Base-by-base conservation (phyloP, 768 basidiomycete genomes). In the Hebeloma cylindrosporum region DNA sequence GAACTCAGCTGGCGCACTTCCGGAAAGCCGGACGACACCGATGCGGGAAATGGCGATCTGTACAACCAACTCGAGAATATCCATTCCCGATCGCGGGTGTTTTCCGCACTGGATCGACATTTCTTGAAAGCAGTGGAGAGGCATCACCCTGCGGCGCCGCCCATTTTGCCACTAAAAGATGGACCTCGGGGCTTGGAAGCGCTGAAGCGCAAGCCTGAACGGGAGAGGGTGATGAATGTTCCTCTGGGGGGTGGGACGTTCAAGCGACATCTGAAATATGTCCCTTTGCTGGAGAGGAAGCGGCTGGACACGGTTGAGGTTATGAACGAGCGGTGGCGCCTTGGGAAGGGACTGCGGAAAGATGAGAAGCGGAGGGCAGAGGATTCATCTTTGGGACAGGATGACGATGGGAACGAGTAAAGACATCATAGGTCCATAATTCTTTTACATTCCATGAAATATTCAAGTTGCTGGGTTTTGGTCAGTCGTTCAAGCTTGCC, bases 281-380 rank as follows among this genome's bases (percentile, higher is more conserved):
- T 78, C 10, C 82, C 82, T 5, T 52, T 99, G 23, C 57, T 93
- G 39, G 52, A 71, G 44, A 72, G 93, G 48, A 78, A 80, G 42
- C 72, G 90, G 41, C 65, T 86, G 21, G 87, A 89, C 45, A 73
- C 74, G 5, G 81, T 86, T 0, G 85, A 88, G 25, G 77, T 79
- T 10, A 75, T 78, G 17, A 95, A 97, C 60, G 81, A 82, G 56
- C 75, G 85, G 42, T 97, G 88, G 87, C 72, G 83, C 48, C 57
- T 73, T 13, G 85, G 85, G 8, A 82, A 82, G 57, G 85, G 80
- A 1, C 66, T 70, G 33, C 70, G 77, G 48, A 70, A 64, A 53
- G 65, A 65, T 10, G 73, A 67, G 48, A 65, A 55, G 48, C 61
- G 58, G 50, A 61, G 55, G 14, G 48, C 40, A n/a, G 53, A 42